Evolutionary conservation across 495 filamentous ascomycete species (phyloP).

Genomic region (Opeltia flavorubescens): DNA sequence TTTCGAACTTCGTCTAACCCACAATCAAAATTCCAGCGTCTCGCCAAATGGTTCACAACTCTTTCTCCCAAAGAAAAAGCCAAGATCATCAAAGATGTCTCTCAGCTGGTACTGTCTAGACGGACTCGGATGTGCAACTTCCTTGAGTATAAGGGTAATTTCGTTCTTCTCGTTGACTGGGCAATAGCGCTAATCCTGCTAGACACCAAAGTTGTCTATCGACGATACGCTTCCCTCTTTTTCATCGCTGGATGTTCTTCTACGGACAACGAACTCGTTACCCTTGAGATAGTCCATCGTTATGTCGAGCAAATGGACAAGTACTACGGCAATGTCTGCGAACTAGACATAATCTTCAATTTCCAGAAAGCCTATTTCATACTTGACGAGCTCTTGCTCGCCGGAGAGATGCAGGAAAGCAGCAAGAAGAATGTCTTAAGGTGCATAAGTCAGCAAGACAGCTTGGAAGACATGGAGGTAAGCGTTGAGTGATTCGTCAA

Average conservation of each 20-base stretch:
- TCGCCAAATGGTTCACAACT: conserved; percentile 99
- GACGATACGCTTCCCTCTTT: conserved; percentile 95
- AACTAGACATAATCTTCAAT: conserved; percentile 98
- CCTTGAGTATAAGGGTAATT: conserved; percentile 88
- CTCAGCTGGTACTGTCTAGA: conserved; percentile 89
- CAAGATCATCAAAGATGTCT: conserved; percentile 99
- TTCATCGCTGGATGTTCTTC: conserved; percentile 95
- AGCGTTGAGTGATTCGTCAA: conserved; percentile 26
- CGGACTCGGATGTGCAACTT: conserved; percentile 99
- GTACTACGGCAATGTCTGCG: conserved; percentile 99
- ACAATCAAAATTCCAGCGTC: conserved; percentile 50
- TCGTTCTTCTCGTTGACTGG: neutral
- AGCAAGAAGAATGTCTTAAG: conserved; percentile 97
- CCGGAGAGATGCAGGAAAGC: conserved; percentile 96
- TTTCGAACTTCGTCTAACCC: conserved; percentile 3
- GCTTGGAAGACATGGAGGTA: conserved; percentile 94
- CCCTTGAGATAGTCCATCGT: conserved; percentile 93
- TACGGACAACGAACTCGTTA: conserved; percentile 95
- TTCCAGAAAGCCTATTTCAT: conserved; percentile 99
- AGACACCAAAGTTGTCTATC: conserved; percentile 98
- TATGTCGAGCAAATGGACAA: conserved; percentile 99
- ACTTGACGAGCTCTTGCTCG: conserved; percentile 86
- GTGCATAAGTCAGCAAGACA: conserved; percentile 89
- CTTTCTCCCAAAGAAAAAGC: conserved; percentile 96
- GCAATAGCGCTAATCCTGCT: conserved; percentile 3